Evolutionary conservation across 2,329 filamentous ascomycete genomes (phyloP).

Genomic region (Cladorrhinum sp.): DNA sequence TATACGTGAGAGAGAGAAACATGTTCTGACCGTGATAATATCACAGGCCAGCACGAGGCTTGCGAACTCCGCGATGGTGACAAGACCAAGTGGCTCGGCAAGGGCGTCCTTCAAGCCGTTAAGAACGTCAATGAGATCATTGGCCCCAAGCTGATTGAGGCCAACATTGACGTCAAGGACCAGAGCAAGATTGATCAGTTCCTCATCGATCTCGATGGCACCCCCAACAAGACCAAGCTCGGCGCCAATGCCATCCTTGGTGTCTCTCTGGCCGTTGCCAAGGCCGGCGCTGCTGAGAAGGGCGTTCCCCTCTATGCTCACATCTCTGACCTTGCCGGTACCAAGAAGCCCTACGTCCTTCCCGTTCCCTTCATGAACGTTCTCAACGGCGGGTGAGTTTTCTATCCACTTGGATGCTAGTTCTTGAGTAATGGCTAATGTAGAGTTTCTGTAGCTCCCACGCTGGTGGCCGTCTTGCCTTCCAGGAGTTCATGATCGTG

Average conservation of each 20-base stretch:
- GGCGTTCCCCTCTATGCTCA: conserved; percentile 83
- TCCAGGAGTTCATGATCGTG: conserved; percentile 97
- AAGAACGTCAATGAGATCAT: conserved; percentile 81
- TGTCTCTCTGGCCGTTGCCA: conserved; percentile 79
- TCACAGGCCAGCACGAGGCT: conserved; percentile 79
- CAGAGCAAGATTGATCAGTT: conserved; percentile 81
- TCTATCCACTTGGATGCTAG: neutral
- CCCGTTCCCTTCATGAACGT: conserved; percentile 94
- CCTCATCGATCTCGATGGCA: conserved; percentile 81
- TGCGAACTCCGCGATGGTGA: conserved; percentile 88
- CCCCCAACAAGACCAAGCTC: conserved; percentile 81
- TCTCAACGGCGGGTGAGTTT: conserved; percentile 67
- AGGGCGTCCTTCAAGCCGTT: conserved; percentile 84
- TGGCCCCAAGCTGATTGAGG: conserved; percentile 77
- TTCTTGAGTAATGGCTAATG: neutral
- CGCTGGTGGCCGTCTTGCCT: conserved; percentile 91
- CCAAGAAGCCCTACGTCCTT: conserved; percentile 88
- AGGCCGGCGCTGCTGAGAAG: conserved; percentile 88
- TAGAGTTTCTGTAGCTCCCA: conserved; percentile 62
- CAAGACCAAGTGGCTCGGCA: conserved; percentile 81
- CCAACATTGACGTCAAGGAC: conserved; percentile 81
- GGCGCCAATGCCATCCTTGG: conserved; percentile 88
- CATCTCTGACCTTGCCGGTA: conserved; percentile 81
- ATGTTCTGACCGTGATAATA: conserved; percentile 23
- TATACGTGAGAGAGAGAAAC: conserved; percentile 16